Evolutionary conservation across 768 basidiomycete genomes (phyloP).

Genomic region (Phaeolepiota aurea): DNA sequence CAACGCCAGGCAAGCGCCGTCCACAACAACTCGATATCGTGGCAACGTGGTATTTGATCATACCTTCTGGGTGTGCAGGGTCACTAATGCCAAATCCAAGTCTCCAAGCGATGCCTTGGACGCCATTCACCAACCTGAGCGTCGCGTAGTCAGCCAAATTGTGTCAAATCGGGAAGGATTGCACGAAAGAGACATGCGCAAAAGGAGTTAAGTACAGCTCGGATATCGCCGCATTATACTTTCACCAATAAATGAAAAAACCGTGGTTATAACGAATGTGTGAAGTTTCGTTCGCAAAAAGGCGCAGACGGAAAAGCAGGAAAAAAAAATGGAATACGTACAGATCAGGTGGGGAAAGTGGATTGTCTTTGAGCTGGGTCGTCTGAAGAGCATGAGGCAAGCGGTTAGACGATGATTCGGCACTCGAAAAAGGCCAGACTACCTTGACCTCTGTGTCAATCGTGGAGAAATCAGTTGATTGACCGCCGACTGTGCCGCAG

Average conservation of each 20-base stretch:
- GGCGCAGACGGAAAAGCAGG: neutral
- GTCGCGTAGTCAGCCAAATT: neutral
- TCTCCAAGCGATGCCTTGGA: constrained; percentile 60
- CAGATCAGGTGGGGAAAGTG: constrained; percentile 59
- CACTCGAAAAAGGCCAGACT: constrained; percentile 2
- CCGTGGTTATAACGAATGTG: neutral
- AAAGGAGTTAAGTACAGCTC: neutral
- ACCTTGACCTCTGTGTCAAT: constrained; percentile 58
- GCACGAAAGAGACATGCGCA: neutral
- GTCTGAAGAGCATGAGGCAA: constrained; percentile 23
- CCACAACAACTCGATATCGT: neutral
- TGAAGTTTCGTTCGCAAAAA: neutral
- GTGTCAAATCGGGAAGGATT: too few species aligned
- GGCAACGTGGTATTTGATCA: constrained; percentile 5
- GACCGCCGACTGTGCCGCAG: constrained; percentile 55
- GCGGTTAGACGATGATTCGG: neutral
- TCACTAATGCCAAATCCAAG: constrained; percentile 49
- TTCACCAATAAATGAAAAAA: neutral
- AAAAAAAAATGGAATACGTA: constrained; percentile 17
- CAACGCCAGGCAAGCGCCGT: neutral
- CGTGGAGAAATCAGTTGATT: constrained; percentile 50
- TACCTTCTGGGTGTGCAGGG: constrained; percentile 50
- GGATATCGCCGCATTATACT: neutral
- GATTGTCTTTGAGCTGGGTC: constrained; percentile 41
- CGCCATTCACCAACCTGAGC: constrained; percentile 39